Conservation (phyloP, 805 yeast genomes). For the Lachancea waltii region DNA sequence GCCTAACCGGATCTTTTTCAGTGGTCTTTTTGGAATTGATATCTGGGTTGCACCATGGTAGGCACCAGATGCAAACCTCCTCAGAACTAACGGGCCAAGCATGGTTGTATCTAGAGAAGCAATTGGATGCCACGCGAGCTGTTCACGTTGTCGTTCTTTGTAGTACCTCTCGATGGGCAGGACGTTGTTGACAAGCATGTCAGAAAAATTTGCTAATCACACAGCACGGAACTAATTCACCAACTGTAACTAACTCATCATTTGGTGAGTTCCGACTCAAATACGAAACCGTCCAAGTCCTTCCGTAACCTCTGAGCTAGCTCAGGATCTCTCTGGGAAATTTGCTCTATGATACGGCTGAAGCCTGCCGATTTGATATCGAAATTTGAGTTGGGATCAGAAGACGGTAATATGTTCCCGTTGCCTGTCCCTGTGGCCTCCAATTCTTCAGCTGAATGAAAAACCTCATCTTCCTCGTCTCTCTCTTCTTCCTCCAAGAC, state of each 20-base stretch:
- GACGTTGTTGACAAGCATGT: neutral
- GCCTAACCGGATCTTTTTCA: conserved; percentile 65
- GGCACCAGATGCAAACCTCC: conserved; percentile 11
- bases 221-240: conserved; percentile 6
- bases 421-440: conserved; percentile 5
- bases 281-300: conserved; percentile 23
- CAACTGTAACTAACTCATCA: neutral
- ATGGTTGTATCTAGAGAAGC: neutral
- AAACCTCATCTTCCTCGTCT: conserved; percentile 24
- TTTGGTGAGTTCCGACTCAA: conserved; percentile 19
- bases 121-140: neutral
- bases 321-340: conserved; percentile 22
- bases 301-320: conserved; percentile 19
- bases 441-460: neutral
- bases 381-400: conserved; percentile 9
- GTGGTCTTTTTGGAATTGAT: conserved; percentile 45
- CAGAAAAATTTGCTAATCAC: conserved; percentile 4
- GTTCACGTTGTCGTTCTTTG: neutral
- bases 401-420: no score
- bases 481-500: conserved; percentile 29
- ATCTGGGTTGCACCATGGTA: conserved; percentile 22
- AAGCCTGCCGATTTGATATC: conserved; percentile 27
- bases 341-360: conserved; percentile 26
- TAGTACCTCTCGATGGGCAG: neutral
- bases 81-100: conserved; percentile 9